phyloP scores from a whole-genome alignment of 2,329 filamentous ascomycete genomes.

The Colletotrichum filicis region DNA sequence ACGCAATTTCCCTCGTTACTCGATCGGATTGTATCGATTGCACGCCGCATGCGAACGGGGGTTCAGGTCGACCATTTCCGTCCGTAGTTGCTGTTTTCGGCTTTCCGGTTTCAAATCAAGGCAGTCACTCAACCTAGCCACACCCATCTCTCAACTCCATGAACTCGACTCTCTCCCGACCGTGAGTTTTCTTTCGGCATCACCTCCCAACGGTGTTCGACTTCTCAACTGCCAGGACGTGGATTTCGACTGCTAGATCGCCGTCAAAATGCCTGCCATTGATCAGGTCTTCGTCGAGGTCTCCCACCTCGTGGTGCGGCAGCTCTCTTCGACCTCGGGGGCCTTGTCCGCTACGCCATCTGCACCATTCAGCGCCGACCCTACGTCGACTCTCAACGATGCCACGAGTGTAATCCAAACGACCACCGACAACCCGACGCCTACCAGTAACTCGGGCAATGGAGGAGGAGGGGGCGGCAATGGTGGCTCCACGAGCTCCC shows the following conservation, averaged over 20 bases:
- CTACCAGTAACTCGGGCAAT: slow-evolving; percentile 33
- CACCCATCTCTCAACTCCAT: slow-evolving; percentile 15
- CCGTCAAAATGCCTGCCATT: slow-evolving; percentile 48
- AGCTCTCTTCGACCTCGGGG: neutral
- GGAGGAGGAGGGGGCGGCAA: slow-evolving; percentile 16
- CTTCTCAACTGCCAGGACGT: neutral
- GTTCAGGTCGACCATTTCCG: slow-evolving; percentile 24
- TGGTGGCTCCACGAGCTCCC: slow-evolving; percentile 50
- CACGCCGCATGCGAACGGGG: slow-evolving; percentile 32
- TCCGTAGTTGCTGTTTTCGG: slow-evolving; percentile 32
- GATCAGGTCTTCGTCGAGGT: slow-evolving; percentile 50
- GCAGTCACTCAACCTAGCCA: slow-evolving; percentile 1
- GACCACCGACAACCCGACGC: neutral
- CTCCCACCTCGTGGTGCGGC: slow-evolving; percentile 48
- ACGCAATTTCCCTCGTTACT: neutral
- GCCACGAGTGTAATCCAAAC: slow-evolving; percentile 18
- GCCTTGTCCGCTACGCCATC: slow-evolving; percentile 34
- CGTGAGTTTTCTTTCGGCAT: slow-evolving; percentile 24
- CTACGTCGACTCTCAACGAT: slow-evolving; percentile 34
- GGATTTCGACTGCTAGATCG: neutral
- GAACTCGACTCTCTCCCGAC: slow-evolving; percentile 18
- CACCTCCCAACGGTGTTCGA: slow-evolving; percentile 24
- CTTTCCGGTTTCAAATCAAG: slow-evolving; percentile 12
- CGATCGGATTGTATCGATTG: slow-evolving; percentile 8
- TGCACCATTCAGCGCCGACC: slow-evolving; percentile 37